phyloP scores from a whole-genome alignment of 1,139 yeast species.

The Kurtzmaniella natalensis region DNA sequence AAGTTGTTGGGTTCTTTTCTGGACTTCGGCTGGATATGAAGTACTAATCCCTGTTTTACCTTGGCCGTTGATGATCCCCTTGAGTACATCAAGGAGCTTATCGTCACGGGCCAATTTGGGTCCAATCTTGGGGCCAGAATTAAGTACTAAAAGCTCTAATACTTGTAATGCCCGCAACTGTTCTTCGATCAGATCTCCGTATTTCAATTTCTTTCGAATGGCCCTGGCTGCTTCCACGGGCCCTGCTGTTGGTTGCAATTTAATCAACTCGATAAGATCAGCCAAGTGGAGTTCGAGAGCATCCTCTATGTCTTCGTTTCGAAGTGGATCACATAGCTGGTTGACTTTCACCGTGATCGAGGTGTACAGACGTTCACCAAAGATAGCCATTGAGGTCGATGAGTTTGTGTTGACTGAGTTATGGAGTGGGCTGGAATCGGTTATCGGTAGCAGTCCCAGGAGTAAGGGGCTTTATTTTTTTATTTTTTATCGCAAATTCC shows the following conservation, averaged over 20 bases:
- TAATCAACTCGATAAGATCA: slow-evolving; percentile 36
- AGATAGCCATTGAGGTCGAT: slow-evolving; percentile 42
- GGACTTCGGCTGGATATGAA: slow-evolving; percentile 41
- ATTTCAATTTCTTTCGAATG: slow-evolving; percentile 79
- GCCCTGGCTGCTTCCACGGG: slow-evolving; percentile 88
- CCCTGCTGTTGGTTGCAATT: slow-evolving; percentile 38
- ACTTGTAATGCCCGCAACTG: slow-evolving; percentile 66
- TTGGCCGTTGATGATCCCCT: slow-evolving; percentile 37
- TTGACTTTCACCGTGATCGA: slow-evolving; percentile 43
- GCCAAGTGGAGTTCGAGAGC: slow-evolving; percentile 32
- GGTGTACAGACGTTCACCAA: slow-evolving; percentile 37
- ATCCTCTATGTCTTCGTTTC: slow-evolving; percentile 33
- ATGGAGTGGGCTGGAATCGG: too few relatives aligned
- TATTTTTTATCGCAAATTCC: too few relatives aligned
- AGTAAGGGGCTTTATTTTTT: too few relatives aligned
- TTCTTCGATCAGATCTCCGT: slow-evolving; percentile 57
- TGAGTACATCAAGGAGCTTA: slow-evolving; percentile 63
- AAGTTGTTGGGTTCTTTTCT: slow-evolving; percentile 40
- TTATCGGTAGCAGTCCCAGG: too few relatives aligned
- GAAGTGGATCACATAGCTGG: slow-evolving; percentile 33
- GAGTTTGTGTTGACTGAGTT: too few relatives aligned
- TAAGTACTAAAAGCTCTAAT: slow-evolving; percentile 71
- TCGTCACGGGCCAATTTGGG: slow-evolving; percentile 63
- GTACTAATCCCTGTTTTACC: slow-evolving; percentile 37
- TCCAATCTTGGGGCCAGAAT: slow-evolving; percentile 55